Conservation (phyloP, 2,329 filamentous ascomycete genomes). For the Aspergillus calidoustus region DNA sequence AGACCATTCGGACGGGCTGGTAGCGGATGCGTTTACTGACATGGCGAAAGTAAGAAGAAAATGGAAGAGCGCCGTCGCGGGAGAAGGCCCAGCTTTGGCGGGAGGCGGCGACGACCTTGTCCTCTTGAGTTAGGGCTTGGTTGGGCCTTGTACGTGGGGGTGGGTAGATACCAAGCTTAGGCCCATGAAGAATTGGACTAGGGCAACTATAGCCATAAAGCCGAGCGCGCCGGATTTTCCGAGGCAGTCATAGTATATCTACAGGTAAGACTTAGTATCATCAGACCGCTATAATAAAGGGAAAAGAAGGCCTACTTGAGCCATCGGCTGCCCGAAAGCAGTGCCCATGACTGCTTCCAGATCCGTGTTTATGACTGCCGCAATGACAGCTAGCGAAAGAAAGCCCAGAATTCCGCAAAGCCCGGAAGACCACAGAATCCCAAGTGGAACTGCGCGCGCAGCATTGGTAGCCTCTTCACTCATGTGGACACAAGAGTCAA, state of each 20-base stretch:
- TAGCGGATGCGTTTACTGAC: slow-evolving; percentile 60
- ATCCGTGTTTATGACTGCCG: slow-evolving; percentile 60
- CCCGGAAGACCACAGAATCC: slow-evolving; percentile 61
- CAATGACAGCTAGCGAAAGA: slow-evolving; percentile 61
- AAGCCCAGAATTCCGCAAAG: slow-evolving; percentile 58
- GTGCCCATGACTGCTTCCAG: slow-evolving; percentile 54
- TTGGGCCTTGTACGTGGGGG: background rate
- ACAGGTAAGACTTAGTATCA: background rate
- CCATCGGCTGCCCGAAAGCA: slow-evolving; percentile 63
- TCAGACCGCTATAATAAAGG: background rate
- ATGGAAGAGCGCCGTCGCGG: slow-evolving; percentile 63
- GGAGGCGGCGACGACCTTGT: slow-evolving; percentile 56
- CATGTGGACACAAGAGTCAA: slow-evolving; percentile 64
- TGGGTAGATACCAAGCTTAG: slow-evolving; percentile 50
- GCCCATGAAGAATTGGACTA: slow-evolving; percentile 67
- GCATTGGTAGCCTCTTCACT: slow-evolving; percentile 65
- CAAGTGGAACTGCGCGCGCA: slow-evolving; percentile 61
- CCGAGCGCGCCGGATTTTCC: slow-evolving; percentile 63
- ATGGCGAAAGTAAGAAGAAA: slow-evolving; percentile 60
- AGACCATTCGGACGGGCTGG: slow-evolving; percentile 62
- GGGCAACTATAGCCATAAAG: slow-evolving; percentile 62
- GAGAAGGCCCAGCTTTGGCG: slow-evolving; percentile 67
- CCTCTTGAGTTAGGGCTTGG: background rate
- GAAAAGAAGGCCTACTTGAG: slow-evolving; percentile 38
- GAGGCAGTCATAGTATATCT: slow-evolving; percentile 66